phyloP scores from a whole-genome alignment of 2,329 filamentous ascomycete species.

The Aspergillus pseudotamarii region DNA sequence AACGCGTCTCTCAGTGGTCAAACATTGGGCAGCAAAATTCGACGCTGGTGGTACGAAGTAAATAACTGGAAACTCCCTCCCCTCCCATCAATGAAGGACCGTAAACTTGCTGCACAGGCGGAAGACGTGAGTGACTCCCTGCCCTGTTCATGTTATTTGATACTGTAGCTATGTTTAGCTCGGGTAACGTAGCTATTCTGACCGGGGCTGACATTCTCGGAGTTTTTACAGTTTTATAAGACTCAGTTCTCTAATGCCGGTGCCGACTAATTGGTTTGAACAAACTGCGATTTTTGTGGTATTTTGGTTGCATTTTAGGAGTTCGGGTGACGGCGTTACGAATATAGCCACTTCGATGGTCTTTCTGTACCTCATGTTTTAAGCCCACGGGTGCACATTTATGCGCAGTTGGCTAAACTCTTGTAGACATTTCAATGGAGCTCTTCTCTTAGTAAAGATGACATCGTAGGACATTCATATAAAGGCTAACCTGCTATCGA shows the following conservation, averaged over 20 bases:
- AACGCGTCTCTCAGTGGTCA: conserved; percentile 75
- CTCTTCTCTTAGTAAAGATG: not conserved
- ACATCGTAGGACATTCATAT: not conserved
- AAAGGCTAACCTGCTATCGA: not conserved
- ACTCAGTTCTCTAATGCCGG: conserved; percentile 39
- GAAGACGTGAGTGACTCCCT: conserved; percentile 45
- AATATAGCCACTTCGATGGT: not conserved
- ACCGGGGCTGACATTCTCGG: conserved; percentile 32
- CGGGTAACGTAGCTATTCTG: not conserved
- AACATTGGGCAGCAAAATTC: conserved; percentile 72
- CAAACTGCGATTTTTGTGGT: not conserved
- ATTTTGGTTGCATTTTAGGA: not conserved
- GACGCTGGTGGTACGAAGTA: conserved; percentile 93
- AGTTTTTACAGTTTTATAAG: conserved; percentile 42
- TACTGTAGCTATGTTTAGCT: not conserved
- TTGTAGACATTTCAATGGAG: not conserved
- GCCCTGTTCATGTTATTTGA: not conserved
- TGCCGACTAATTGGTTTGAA: conserved; percentile 26
- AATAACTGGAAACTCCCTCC: conserved; percentile 82
- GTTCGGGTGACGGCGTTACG: not conserved
- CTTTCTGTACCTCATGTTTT: not conserved
- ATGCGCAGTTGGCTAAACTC: not conserved
- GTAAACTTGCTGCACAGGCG: conserved; percentile 41
- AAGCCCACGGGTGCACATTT: not conserved
- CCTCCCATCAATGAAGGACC: conserved; percentile 26